Conservation (phyloP, 2,329 filamentous ascomycete species). For the Teratosphaeriaceae sp. region DNA sequence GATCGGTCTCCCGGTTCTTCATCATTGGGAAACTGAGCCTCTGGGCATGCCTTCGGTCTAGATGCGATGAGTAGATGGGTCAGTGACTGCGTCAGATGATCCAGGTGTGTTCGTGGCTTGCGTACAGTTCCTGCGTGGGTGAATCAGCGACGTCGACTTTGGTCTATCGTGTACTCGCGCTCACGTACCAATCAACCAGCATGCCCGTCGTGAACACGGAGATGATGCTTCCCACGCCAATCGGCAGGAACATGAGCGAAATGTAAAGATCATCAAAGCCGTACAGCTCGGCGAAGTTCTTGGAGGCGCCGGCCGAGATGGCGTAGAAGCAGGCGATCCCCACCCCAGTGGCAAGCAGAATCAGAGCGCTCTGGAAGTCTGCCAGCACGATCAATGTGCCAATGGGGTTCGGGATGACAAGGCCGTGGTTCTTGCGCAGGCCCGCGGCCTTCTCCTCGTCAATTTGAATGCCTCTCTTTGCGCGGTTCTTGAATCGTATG, state of each 20-base stretch:
- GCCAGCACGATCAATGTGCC: conserved; percentile 20
- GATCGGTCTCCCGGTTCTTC: conserved; percentile 31
- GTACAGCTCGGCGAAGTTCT: conserved; percentile 32
- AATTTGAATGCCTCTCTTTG: conserved; percentile 13
- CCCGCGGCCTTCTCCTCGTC: conserved; percentile 17
- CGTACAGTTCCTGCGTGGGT: background rate
- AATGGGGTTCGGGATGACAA: conserved; percentile 25
- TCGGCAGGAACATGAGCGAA: conserved; percentile 37
- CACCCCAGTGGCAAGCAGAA: conserved; percentile 34
- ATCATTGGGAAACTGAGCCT: conserved; percentile 26
- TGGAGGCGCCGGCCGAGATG: conserved; percentile 34
- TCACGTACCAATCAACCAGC: conserved; percentile 36
- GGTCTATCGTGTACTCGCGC: too few relatives aligned
- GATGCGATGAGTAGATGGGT: background rate
- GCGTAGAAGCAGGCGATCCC: conserved; percentile 38
- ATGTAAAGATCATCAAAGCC: conserved; percentile 35
- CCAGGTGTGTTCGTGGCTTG: background rate
- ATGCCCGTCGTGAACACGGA: conserved; percentile 34
- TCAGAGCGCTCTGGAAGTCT: conserved; percentile 30
- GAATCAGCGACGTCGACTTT: too few relatives aligned
- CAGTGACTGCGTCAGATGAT: background rate
- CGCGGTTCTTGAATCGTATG: conserved; percentile 15
- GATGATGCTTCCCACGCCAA: conserved; percentile 35
- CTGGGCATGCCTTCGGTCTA: conserved; percentile 2
- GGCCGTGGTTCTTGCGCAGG: conserved; percentile 17